Base-by-base conservation (phyloP, 345 rosid genomes). In the Citrus mangshanensis region DNA sequence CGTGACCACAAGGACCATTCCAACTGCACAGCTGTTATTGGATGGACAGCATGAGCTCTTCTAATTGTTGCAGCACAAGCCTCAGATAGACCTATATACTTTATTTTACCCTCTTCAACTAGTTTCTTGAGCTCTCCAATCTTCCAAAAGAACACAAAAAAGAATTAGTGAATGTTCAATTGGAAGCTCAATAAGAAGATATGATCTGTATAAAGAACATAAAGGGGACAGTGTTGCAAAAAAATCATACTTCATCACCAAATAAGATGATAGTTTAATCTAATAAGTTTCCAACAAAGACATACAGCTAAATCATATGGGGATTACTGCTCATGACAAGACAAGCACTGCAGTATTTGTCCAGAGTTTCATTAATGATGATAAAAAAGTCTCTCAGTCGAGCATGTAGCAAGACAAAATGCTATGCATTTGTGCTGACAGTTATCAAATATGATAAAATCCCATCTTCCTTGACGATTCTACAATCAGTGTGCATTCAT, bases 1-100 rank as follows among this genome's bases (percentile, higher is more conserved):
- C 97, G 86, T 1, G 92, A 64, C 97, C 95, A 92, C 60, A 93
- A 80, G 3, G 97, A 91, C 98, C 95, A 92, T 72, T 92, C 98
- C 55, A 91, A 77, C 68, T 92, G 93, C 22, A 92, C 85, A 3
- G 89, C 93, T 9, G 89, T 92, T 35, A 92, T 76, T 0, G 97
- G 97, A 66, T 92, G 98, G 82, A 92, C 88, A 32, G 90, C 93
- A 74, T 92, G 95, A 13, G 95, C 97, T 72, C 98, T 82, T 82
- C 93, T 89, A 69, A 92, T 92, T 35, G 95, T 91, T 30, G 96
- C 88, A 27, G 93, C 90, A 9, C 93, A 93, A 59, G 95, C 97
- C 87, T 93, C 93, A 1, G 95, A 91, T 16, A 92, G 79, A 56
- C 92, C 97, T 0, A 89, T 71, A 55, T 91, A 89, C 83, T 91